phyloP scores from a whole-genome alignment of 306 rosid species.

The Ormosia emarginata region DNA sequence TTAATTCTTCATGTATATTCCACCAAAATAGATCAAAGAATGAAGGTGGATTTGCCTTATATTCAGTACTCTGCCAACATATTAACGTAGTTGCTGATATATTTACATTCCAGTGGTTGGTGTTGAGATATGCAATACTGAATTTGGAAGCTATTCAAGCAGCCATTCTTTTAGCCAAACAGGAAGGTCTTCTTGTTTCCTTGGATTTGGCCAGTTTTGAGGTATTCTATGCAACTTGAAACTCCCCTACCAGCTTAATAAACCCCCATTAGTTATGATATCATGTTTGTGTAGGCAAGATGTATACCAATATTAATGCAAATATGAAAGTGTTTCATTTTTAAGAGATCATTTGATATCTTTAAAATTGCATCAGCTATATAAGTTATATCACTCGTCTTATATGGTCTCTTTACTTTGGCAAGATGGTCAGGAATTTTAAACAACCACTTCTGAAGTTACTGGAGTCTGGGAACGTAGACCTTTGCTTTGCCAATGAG shows the following conservation, averaged over 20 bases:
- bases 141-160: slow-evolving; percentile 70
- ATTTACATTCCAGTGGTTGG: slow-evolving; percentile 65
- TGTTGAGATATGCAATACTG: slow-evolving; percentile 64
- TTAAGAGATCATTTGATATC: background rate
- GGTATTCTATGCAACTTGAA: slow-evolving; percentile 41
- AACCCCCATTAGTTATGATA: background rate
- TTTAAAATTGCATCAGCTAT: background rate
- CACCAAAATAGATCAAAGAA: background rate
- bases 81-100: slow-evolving; percentile 13
- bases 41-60: background rate
- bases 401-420: slow-evolving; percentile 33
- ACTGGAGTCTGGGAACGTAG: slow-evolving; percentile 59
- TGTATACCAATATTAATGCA: background rate
- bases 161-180: slow-evolving; percentile 70
- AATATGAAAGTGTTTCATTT: background rate
- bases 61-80: background rate
- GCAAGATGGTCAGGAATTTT: slow-evolving; percentile 76
- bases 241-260: background rate
- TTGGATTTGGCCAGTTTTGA: slow-evolving; percentile 93
- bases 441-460: slow-evolving; percentile 56
- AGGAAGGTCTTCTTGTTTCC: slow-evolving; percentile 72
- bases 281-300: background rate
- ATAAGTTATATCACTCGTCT: slow-evolving; percentile 3
- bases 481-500: slow-evolving; percentile 89
- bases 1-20: background rate